Evolutionary conservation across 176 grass and related monocot species (phyloP), one percentile per base, ranked within the genome.

Genomic region (Thinopyrum elongatum): DNA sequence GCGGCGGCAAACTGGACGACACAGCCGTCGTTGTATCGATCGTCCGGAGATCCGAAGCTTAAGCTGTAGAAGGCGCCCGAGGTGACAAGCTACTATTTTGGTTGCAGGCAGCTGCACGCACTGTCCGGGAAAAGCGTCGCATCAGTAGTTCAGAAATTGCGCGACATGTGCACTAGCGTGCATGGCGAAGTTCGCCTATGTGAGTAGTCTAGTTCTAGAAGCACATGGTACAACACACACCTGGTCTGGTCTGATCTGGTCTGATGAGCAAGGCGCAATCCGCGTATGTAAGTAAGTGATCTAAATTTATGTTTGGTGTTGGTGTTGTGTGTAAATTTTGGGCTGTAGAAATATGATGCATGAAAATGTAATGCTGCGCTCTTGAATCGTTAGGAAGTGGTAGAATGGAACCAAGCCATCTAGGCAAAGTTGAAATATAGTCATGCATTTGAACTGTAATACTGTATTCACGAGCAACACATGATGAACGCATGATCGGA

Each of bases 1-100:
- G 86, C 15, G 91, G 96, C 65, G 96, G 96, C 23, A 95, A 98
- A 90, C 79, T 98, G 21, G 91, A 95, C 65, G 93, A 95, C 76
- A 92, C 90, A 30, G 89, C 91, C 7, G 46, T 84, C 2, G 79
- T 95, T 31, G 91, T 95, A 28, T 98, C 91, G 55, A 77, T 92
- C 21, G 90, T 95, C 33, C 65, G 86, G 60, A 84, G 80, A 85
- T 86, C 86, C 0, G 66, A 90, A 60, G 79, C 67, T 35, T 84
- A 61, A 79, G 75, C n/a, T 83, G 34, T 65, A 83, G 22, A 67
- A 66, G 27, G 35, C 21, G 65, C 25, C 46, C 21, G 38, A 10
- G 29, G 21, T 36, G 66, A 46, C 26, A 36, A 67, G 26, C 70
- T 64, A 23, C 39, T n/a, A 2, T 41, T 55, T 73, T 73, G 23